These are phyloP conservation scores for Basidioascus undulatus DNA, from an alignment of 768 basidiomycete species.

Conservation along the genomic window DNA sequence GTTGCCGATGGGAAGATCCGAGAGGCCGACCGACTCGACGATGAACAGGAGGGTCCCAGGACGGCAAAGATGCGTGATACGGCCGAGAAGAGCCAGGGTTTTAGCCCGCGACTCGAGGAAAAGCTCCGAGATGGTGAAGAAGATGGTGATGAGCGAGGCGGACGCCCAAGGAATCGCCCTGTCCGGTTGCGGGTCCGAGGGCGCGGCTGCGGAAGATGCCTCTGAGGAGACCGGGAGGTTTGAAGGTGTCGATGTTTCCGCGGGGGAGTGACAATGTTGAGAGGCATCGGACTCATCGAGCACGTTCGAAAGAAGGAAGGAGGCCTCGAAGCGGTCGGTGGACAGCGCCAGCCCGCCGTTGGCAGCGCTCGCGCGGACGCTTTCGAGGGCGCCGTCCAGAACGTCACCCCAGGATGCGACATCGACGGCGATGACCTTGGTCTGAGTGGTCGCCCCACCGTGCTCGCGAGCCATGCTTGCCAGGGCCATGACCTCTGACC, in stretches of 20 bases:
- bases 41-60: conserved; percentile 9
- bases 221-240: too few species aligned
- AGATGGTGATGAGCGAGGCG: conserved; percentile 8
- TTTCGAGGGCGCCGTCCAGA: not conserved
- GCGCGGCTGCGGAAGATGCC: not conserved
- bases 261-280: too few species aligned
- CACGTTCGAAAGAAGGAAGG: conserved; percentile 4
- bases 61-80: not conserved
- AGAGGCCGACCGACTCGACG: conserved; percentile 10
- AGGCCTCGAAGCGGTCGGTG: not conserved
- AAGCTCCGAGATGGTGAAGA: conserved; percentile 13
- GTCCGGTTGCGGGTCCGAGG: too few species aligned
- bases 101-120: conserved; percentile 10
- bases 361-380: not conserved
- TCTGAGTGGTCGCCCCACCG: not conserved
- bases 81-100: conserved; percentile 10
- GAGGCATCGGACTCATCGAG: not conserved
- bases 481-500: conserved; percentile 10
- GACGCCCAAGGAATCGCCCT: too few species aligned
- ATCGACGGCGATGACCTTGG: conserved; percentile 3
- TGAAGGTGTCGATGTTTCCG: too few species aligned
- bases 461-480: conserved; percentile 4
- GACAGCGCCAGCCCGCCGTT: conserved; percentile 1
- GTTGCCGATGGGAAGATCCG: conserved; percentile 6
- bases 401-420: conserved; percentile 3